Conservation (phyloP, 306 rosid species). For the Erythrophleum fordii region DNA sequence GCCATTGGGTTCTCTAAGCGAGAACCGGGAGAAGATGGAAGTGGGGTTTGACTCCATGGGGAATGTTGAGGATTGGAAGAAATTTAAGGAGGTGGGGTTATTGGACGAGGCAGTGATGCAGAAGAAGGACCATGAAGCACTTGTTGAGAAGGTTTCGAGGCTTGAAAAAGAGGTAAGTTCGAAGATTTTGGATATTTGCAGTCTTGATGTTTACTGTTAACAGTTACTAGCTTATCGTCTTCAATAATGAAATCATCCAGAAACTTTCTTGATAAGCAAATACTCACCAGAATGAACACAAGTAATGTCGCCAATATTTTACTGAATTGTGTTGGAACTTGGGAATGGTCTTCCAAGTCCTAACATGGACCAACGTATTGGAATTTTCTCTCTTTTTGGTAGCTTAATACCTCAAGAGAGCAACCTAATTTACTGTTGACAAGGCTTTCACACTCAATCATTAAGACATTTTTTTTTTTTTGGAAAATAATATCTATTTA, state of each 20-base stretch:
- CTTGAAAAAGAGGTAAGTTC: constrained; percentile 73
- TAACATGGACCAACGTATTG: neutral
- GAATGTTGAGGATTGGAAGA: constrained; percentile 73
- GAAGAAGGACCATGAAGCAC: constrained; percentile 76
- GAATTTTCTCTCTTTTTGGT: neutral
- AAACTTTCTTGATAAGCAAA: neutral
- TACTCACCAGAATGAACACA: neutral
- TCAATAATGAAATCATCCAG: neutral
- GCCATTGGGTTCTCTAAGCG: constrained; percentile 68
- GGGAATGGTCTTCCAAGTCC: neutral
- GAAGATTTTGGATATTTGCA: neutral
- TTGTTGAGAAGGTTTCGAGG: constrained; percentile 59
- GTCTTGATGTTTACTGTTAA: neutral
- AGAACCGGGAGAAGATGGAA: constrained; percentile 18
- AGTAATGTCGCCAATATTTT: neutral
- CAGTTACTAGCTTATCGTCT: neutral
- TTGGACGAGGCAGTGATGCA: constrained; percentile 74
- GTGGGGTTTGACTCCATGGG: constrained; percentile 48
- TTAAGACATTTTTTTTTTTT: neutral
- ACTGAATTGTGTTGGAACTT: neutral
- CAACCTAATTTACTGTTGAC: neutral
- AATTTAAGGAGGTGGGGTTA: constrained; percentile 75
- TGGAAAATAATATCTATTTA: neutral
- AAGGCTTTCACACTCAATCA: neutral
- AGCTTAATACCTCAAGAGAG: neutral